Evolutionary conservation across 177 flowering plant genomes (phyloP).

Genomic region (Vitis hybrid): DNA sequence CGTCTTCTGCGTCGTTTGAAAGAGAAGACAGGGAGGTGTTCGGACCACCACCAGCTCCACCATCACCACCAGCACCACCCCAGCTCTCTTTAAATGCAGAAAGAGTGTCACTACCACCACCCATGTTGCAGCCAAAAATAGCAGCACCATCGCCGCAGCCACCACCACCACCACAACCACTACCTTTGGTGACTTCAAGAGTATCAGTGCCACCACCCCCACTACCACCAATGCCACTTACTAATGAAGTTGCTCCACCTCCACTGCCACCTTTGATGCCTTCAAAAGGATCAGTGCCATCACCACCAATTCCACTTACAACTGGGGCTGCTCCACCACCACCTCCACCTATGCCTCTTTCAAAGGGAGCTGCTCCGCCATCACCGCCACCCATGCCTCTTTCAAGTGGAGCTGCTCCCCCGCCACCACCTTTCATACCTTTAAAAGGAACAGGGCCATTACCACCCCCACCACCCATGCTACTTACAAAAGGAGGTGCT

Average conservation of each 20-base stretch:
- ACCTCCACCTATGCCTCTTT: neutral
- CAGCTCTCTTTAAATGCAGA: neutral
- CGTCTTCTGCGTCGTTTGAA: neutral
- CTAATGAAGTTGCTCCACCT: slow-evolving; percentile 9
- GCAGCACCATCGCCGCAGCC: slow-evolving; percentile 12
- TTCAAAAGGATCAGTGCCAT: slow-evolving; percentile 2
- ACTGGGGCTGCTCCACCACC: slow-evolving; percentile 24
- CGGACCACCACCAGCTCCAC: slow-evolving; percentile 19
- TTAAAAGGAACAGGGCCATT: slow-evolving; percentile 13
- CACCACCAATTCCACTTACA: slow-evolving; percentile 15
- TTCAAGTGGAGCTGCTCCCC: slow-evolving; percentile 15
- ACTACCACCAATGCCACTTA: slow-evolving; percentile 20
- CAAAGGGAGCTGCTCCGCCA: slow-evolving; percentile 9
- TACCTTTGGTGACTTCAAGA: neutral
- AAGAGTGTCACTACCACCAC: slow-evolving; percentile 7
- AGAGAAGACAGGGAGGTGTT: neutral
- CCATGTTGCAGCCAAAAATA: slow-evolving; percentile 1
- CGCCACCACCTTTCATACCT: slow-evolving; percentile 30
- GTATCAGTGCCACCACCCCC: slow-evolving; percentile 23
- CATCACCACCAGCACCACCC: slow-evolving; percentile 19
- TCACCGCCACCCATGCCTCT: slow-evolving; percentile 31
- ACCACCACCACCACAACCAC: slow-evolving; percentile 1
- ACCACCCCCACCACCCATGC: slow-evolving; percentile 44
- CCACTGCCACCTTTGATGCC: slow-evolving; percentile 31
- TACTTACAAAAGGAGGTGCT: slow-evolving; percentile 28